phyloP scores from a whole-genome alignment of 2,329 filamentous ascomycete species.

The Bipolaris gigantea region DNA sequence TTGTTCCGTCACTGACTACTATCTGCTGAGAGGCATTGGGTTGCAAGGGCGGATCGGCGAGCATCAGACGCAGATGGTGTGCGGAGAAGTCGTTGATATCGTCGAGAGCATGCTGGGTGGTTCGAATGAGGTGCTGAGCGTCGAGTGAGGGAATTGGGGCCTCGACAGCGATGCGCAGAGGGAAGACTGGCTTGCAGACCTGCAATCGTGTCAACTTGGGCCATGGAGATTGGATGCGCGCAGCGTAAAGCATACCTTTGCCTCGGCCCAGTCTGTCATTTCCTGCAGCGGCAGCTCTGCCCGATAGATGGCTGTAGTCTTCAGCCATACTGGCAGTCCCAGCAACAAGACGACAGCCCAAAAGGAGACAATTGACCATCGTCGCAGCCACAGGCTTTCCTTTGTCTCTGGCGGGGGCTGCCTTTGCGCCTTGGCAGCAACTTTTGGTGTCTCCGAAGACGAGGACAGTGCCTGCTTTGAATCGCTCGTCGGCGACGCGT shows the following conservation, averaged over 20 bases:
- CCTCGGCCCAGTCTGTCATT: constrained; percentile 92
- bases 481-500: constrained; percentile 24
- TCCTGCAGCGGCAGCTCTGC: constrained; percentile 78
- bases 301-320: constrained; percentile 88
- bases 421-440: constrained; percentile 11
- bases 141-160: constrained; percentile 69
- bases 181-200: constrained; percentile 87
- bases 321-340: constrained; percentile 93
- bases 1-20: constrained; percentile 33
- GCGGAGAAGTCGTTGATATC: constrained; percentile 83
- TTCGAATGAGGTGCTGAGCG: constrained; percentile 70
- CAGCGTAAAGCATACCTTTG: constrained; percentile 63
- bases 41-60: constrained; percentile 47
- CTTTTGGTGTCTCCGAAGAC: background rate
- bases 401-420: constrained; percentile 75
- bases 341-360: constrained; percentile 84
- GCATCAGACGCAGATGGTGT: constrained; percentile 76
- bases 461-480: constrained; percentile 5
- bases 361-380: constrained; percentile 79
- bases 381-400: constrained; percentile 69
- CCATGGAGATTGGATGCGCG: background rate
- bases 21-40: constrained; percentile 39
- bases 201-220: constrained; percentile 45
- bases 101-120: constrained; percentile 85
- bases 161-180: constrained; percentile 77